A percentile compares a stretch with the other conserved stretches of the same genome.
phyloP scores from a whole-genome alignment of 179 eudicot species.

The Gypsophila paniculata region DNA sequence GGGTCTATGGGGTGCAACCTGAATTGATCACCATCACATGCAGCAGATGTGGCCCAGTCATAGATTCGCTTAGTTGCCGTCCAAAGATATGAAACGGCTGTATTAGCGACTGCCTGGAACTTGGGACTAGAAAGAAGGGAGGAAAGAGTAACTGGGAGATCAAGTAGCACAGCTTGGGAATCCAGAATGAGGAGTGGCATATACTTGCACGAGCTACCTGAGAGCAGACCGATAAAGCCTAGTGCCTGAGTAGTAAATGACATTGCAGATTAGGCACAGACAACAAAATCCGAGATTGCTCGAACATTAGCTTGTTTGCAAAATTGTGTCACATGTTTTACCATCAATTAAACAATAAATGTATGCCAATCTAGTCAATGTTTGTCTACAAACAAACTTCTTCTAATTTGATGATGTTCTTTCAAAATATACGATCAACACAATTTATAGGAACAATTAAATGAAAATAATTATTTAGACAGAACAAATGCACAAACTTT shows the following conservation, averaged over 20 bases:
- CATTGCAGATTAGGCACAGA: not conserved
- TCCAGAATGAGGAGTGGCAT: constrained; percentile 79
- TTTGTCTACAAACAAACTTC: not conserved
- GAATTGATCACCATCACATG: constrained; percentile 24
- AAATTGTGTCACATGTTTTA: not conserved
- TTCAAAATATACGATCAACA: not conserved
- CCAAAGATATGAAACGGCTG: constrained; percentile 58
- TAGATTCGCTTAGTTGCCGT: constrained; percentile 53
- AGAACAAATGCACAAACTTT: no score
- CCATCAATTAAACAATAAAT: no score
- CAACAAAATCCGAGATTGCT: not conserved
- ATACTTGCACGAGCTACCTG: constrained; percentile 69
- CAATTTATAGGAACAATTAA: not conserved
- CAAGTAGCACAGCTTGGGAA: constrained; percentile 47
- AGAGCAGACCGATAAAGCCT: constrained; percentile 66
- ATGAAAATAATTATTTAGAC: no score
- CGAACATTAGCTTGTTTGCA: not conserved
- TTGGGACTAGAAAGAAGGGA: constrained; percentile 52
- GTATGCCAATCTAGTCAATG: not conserved
- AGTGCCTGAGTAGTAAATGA: constrained; percentile 49
- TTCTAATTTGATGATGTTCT: not conserved
- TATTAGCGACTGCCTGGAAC: constrained; percentile 54
- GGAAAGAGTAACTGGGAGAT: constrained; percentile 72
- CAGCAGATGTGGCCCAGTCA: constrained; percentile 40
- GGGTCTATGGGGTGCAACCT: constrained; percentile 42